Base-by-base conservation (phyloP, 2,329 filamentous ascomycete species). In the Beauveria sp. region DNA sequence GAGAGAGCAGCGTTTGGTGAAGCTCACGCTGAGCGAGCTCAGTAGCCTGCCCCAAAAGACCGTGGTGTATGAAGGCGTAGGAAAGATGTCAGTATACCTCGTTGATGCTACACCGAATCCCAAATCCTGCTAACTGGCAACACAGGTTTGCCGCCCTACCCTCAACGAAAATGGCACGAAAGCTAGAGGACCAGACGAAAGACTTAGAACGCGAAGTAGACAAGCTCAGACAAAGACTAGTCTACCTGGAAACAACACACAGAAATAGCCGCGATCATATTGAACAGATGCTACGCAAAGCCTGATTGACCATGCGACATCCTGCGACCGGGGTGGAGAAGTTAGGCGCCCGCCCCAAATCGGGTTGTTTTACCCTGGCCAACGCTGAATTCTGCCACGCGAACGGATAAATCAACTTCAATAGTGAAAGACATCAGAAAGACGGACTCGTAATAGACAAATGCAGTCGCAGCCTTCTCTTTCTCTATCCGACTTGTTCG, bases 241-340 rank as follows among this genome's bases (percentile, higher is more conserved):
- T 93, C 68, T 98, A 97, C 71, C 81, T 98, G 50, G 93, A 98
- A 78, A 96, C 91, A 62, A 98, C 95, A 55, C 89, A 91, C 72
- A 92, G 96, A 79, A 99, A 98, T 71, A 96, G 92, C 75, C 87
- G 89, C 68, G 87, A 93, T 67, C 91, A 96, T 71, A 88, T 98
- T 67, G 89, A 96, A 72, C 89, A 92, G 74, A 93, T 98, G 72
- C 82, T 98, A 30, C 67, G 70, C 84, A 84, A 71, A 76, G 82
- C 75, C 58, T 71, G 57, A 70, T 20, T 42, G 45, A 42, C 2
- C 18, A 14, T 34, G 28, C 5, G 12, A 22, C 50, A 16, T 22
- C 30, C 8, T 34, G 28, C 28, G 28, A 34, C 12, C 12, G 12
- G 12, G 34, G 34, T 14, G 14, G 34, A 30, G 14, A 30, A 28